A percentile compares a stretch with the other conserved stretches of the same genome.
These are phyloP conservation scores for Pseudogymnoascus sp. DNA, from an alignment of 2,329 filamentous ascomycete genomes.

Conservation along the genomic window DNA sequence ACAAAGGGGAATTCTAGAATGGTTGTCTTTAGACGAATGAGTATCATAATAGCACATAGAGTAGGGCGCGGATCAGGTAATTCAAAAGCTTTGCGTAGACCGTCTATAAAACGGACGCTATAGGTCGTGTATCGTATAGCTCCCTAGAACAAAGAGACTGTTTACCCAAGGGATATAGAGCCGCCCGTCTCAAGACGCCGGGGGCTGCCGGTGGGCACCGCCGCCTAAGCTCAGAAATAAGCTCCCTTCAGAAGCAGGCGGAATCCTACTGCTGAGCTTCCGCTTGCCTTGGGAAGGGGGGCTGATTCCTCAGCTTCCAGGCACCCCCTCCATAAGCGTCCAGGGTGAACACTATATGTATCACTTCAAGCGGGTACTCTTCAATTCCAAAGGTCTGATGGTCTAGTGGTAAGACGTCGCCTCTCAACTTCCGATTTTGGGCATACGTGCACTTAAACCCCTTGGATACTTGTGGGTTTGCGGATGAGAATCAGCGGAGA, in stretches of 20 bases:
- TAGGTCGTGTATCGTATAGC: background rate
- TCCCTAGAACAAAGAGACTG: background rate
- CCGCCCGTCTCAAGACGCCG: background rate
- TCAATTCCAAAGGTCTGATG: background rate
- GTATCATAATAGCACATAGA: slow-evolving; percentile 8
- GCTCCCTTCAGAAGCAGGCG: background rate
- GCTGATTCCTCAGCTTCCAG: background rate
- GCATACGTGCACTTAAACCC: background rate
- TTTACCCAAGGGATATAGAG: background rate
- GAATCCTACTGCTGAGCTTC: background rate
- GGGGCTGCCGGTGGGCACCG: background rate
- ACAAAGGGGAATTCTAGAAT: background rate
- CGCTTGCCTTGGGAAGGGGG: background rate
- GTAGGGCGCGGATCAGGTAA: background rate
- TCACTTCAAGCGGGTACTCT: background rate
- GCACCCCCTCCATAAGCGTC: background rate
- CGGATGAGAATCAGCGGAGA: slow-evolving; percentile 6
- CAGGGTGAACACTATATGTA: background rate
- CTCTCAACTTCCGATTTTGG: slow-evolving; percentile 8
- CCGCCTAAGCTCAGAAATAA: background rate
- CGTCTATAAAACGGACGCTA: background rate
- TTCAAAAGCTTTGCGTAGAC: slow-evolving; percentile 2
- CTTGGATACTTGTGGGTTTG: background rate
- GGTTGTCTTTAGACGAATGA: background rate
- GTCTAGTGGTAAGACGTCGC: background rate